phyloP scores from a whole-genome alignment of 129 eudicot genomes.

The Chrysanthemum lavandulifolium region DNA sequence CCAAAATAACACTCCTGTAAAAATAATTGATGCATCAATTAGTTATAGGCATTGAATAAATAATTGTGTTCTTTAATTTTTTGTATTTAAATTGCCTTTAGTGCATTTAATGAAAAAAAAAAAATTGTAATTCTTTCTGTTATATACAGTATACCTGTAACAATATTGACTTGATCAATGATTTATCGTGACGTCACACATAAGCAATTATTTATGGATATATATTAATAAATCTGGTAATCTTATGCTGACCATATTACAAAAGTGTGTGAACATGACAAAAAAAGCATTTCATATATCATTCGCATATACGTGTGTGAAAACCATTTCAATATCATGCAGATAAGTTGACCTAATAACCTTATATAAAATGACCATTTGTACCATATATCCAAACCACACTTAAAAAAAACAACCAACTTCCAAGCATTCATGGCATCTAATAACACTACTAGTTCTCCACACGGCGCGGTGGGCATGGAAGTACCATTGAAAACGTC shows the following conservation, averaged over 20 bases:
- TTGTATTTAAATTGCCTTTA: no score
- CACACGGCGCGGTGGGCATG: slow-evolving; percentile 30
- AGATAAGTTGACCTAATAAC: background rate
- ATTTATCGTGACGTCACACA: background rate
- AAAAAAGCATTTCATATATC: background rate
- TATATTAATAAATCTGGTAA: background rate
- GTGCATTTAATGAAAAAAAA: no score
- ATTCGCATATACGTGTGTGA: background rate
- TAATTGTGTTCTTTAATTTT: no score
- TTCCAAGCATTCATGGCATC: slow-evolving; percentile 31
- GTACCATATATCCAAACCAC: background rate
- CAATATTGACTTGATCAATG: background rate
- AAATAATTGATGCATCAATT: no score
- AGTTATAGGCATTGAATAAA: no score
- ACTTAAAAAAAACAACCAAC: background rate
- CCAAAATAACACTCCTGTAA: no score
- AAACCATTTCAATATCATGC: background rate
- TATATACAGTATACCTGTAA: no score
- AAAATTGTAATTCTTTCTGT: no score
- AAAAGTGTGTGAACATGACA: background rate
- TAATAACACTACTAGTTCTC: slow-evolving; percentile 26
- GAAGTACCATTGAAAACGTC: slow-evolving; percentile 22
- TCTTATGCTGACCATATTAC: background rate
- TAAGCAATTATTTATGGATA: background rate
- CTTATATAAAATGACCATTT: background rate